Percentiles rank a stretch among this genome's conserved stretches.
Conservation (phyloP, 257 asterid genomes). For the Solanum sparsipilum region DNA sequence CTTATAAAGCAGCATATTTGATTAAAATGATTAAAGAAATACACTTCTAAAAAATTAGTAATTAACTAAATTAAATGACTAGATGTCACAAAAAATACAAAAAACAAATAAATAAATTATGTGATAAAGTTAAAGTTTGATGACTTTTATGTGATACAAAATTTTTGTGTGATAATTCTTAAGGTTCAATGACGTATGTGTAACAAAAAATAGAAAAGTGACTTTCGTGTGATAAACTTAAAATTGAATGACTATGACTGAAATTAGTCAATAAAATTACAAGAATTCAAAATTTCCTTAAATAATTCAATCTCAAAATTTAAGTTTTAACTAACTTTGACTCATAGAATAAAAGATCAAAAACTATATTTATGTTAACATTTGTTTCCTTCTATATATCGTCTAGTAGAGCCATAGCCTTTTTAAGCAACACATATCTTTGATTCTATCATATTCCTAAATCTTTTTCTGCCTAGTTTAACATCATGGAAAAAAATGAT, state of each 20-base stretch:
- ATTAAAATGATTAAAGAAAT: no score
- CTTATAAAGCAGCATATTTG: neutral
- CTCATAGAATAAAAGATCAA: no score
- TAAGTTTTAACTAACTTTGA: neutral
- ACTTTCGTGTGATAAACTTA: neutral
- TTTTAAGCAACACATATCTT: no score
- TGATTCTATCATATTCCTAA: neutral
- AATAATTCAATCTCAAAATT: no score
- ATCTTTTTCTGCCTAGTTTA: neutral
- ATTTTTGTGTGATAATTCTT: neutral
- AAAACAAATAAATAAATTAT: no score
- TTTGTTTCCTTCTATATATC: neutral
- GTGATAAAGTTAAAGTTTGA: neutral
- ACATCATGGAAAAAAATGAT: neutral
- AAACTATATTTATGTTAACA: no score
- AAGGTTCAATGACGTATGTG: neutral
- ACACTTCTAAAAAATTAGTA: neutral
- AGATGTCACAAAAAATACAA: neutral
- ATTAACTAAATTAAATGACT: neutral
- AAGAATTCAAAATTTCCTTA: neutral
- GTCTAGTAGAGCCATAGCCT: neutral
- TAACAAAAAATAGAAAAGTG: neutral
- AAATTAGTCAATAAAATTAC: no score
- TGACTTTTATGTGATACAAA: neutral
- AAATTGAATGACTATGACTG: no score